Evolutionary conservation across 805 yeast genomes (phyloP).

Genomic region (Nakazawaea molendinolei): DNA sequence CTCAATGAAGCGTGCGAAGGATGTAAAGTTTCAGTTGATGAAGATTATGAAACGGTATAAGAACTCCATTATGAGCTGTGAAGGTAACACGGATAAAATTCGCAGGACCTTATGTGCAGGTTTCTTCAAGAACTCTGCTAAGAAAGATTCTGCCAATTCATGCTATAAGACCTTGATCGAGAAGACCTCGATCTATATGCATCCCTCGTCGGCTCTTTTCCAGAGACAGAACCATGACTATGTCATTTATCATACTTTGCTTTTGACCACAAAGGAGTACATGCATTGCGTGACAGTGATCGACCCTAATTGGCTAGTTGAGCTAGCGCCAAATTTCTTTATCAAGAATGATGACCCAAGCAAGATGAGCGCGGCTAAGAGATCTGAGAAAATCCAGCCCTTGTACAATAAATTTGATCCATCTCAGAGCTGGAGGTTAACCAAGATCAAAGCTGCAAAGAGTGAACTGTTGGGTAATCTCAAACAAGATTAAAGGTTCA

Average conservation of each 20-base stretch:
- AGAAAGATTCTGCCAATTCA: slow-evolving; percentile 54
- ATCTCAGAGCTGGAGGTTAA: slow-evolving; percentile 73
- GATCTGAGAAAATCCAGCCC: slow-evolving; percentile 66
- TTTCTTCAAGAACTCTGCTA: slow-evolving; percentile 59
- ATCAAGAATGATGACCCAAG: slow-evolving; percentile 45
- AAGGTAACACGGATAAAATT: slow-evolving; percentile 47
- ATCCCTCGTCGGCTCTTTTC: slow-evolving; percentile 77
- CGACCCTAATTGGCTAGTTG: slow-evolving; percentile 73
- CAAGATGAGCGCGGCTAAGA: slow-evolving; percentile 42
- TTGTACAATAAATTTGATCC: slow-evolving; percentile 53
- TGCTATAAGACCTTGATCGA: slow-evolving; percentile 52
- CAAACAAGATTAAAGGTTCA: not conserved
- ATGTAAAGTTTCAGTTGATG: slow-evolving; percentile 68
- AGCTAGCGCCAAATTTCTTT: slow-evolving; percentile 70
- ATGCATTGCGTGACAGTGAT: slow-evolving; percentile 86
- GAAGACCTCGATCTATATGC: slow-evolving; percentile 69
- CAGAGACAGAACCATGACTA: slow-evolving; percentile 55
- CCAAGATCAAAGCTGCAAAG: slow-evolving; percentile 29
- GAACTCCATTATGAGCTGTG: slow-evolving; percentile 42
- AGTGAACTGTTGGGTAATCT: slow-evolving; percentile 20
- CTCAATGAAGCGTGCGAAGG: slow-evolving; percentile 69
- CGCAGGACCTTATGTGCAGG: slow-evolving; percentile 63
- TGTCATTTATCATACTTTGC: slow-evolving; percentile 73
- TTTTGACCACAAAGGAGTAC: slow-evolving; percentile 81
- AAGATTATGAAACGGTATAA: slow-evolving; percentile 45